Conservation (phyloP, 2,329 filamentous ascomycete genomes). For the Biscogniauxia sp. region DNA sequence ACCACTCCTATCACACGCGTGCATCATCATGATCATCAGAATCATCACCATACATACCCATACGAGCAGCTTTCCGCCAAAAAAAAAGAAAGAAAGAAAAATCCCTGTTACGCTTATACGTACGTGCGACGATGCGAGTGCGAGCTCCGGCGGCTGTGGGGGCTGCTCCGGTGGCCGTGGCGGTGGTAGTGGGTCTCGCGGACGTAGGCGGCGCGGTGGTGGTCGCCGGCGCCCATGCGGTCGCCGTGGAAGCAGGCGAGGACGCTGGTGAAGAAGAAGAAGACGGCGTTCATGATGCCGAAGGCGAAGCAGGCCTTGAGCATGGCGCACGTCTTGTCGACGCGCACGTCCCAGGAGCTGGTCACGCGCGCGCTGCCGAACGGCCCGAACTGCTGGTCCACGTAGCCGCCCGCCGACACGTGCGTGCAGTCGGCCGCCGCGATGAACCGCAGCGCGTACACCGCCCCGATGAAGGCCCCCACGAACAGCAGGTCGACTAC, state of each 20-base stretch:
- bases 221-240: conserved; percentile 27
- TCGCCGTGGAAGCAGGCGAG: conserved; percentile 63
- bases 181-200: conserved; percentile 49
- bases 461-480: conserved; percentile 61
- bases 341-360: conserved; percentile 49
- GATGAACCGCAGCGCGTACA: conserved; percentile 60
- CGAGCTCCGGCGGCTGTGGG: conserved; percentile 41
- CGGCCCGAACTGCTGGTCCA: conserved; percentile 59
- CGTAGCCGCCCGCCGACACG: conserved; percentile 48
- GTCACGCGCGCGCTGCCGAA: conserved; percentile 56
- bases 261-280: conserved; percentile 75
- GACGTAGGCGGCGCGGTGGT: conserved; percentile 37
- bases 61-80: no score
- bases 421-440: conserved; percentile 64
- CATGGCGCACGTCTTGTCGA: conserved; percentile 83
- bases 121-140: conserved; percentile 53
- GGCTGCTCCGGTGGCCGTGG: conserved; percentile 41
- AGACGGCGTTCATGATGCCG: conserved; percentile 81
- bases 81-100: background rate
- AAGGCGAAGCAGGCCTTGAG: conserved; percentile 88
- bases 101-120: conserved; percentile 34
- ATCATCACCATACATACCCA: no score
- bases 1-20: no score
- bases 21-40: no score
- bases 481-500: conserved; percentile 61